Conservation (phyloP, 306 rosid genomes). For the cucumber (Cucumis sativus) region DNA sequence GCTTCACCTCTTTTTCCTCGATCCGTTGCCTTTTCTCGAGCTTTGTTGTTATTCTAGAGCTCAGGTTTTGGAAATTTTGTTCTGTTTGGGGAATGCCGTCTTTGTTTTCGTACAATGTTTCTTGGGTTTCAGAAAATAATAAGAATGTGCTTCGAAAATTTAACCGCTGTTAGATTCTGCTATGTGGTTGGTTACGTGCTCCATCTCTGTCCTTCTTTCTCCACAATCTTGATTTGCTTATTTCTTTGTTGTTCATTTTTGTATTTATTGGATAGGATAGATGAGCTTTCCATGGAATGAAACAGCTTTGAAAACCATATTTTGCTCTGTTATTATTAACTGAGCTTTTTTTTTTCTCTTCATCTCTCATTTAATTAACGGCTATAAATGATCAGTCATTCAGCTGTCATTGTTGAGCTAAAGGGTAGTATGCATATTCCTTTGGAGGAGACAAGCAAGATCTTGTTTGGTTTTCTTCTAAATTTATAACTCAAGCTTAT, state of each 20-base stretch:
- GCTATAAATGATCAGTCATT: neutral
- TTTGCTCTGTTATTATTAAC: neutral
- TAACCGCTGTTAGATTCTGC: neutral
- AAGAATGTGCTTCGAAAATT: neutral
- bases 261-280: neutral
- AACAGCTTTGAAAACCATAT: neutral
- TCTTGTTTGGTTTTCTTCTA: neutral
- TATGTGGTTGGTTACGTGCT: neutral
- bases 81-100: neutral
- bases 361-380: neutral
- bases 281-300: neutral
- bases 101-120: neutral
- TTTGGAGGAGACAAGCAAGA: neutral
- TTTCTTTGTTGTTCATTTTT: neutral
- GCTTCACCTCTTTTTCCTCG: conserved; percentile 20
- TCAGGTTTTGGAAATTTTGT: neutral
- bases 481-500: neutral
- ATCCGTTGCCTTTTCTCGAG: conserved; percentile 13
- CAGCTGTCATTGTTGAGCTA: neutral
- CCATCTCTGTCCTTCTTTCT: neutral
- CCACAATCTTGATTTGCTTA: neutral
- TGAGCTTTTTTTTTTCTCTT: neutral
- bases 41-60: neutral
- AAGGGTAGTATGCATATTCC: neutral
- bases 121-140: neutral